These are phyloP conservation scores for Leccinum uliginosum DNA, from an alignment of 768 basidiomycete genomes.

Conservation along the genomic window DNA sequence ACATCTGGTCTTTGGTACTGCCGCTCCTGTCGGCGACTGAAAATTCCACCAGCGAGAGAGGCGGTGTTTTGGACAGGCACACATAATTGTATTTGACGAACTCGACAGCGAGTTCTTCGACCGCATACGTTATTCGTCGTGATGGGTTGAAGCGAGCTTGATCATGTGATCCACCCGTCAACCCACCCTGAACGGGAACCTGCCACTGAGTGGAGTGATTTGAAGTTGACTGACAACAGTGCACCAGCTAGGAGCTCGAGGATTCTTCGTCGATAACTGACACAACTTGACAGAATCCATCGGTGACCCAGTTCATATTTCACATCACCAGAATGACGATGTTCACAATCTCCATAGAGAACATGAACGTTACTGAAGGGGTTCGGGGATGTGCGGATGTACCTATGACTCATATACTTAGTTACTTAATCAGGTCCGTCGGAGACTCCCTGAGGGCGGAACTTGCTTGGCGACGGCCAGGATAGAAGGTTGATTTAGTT, in stretches of 20 bases:
- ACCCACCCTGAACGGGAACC: neutral
- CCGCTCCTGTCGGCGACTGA: constrained; percentile 11
- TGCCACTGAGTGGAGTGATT: too few relatives aligned
- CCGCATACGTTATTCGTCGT: too few relatives aligned
- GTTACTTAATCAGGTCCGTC: neutral
- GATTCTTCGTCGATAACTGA: too few relatives aligned
- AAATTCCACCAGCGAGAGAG: neutral
- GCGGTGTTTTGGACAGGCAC: neutral
- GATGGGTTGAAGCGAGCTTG: neutral
- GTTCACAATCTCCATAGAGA: neutral
- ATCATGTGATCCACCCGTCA: neutral
- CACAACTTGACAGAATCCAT: too few relatives aligned
- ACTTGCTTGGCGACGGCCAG: constrained; percentile 7
- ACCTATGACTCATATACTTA: neutral
- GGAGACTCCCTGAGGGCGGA: constrained; percentile 4
- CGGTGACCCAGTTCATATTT: neutral
- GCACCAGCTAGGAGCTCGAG: too few relatives aligned
- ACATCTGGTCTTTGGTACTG: neutral
- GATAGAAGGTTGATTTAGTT: neutral
- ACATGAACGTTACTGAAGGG: neutral
- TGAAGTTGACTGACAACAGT: too few relatives aligned
- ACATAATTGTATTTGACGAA: neutral
- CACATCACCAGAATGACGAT: neutral
- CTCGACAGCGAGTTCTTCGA: neutral
- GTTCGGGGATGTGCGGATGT: neutral